Conservation (phyloP, 768 basidiomycete genomes). For the Macrolepiota fuliginosa region DNA sequence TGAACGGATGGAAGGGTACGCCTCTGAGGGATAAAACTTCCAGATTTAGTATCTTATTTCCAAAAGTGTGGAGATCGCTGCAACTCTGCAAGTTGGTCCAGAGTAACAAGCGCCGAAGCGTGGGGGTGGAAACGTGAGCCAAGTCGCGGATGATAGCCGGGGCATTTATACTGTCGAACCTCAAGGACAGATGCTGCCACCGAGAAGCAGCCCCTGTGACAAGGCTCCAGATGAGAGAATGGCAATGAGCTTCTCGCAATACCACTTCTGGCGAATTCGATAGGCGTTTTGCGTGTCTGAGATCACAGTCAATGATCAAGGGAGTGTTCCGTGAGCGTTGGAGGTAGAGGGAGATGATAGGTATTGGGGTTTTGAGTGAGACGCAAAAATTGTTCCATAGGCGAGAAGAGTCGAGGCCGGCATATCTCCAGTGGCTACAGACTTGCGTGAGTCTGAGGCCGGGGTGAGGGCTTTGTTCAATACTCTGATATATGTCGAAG, state of each 20-base stretch:
- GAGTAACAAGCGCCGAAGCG: not conserved
- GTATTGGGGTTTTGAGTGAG: constrained; percentile 14
- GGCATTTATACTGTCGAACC: not conserved
- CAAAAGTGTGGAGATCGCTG: not conserved
- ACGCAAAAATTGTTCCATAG: constrained; percentile 19
- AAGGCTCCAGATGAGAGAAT: not conserved
- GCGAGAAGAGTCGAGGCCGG: constrained; percentile 13
- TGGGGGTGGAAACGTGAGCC: not conserved
- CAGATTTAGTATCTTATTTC: constrained; percentile 1
- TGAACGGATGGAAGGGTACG: constrained; percentile 17
- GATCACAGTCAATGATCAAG: constrained; percentile 20
- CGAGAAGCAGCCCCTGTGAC: not conserved
- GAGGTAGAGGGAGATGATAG: constrained; percentile 18
- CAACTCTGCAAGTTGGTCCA: not conserved
- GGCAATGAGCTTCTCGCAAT: not conserved
- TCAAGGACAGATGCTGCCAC: not conserved
- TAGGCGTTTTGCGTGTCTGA: constrained; percentile 12
- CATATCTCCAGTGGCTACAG: constrained; percentile 20
- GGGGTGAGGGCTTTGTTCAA: not conserved
- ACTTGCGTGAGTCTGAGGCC: constrained; percentile 19
- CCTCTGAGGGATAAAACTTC: constrained; percentile 18
- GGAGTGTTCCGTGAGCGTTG: constrained; percentile 19
- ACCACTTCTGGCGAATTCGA: not conserved
- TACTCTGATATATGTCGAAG: not conserved
- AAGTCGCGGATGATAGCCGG: not conserved